Percentiles rank a stretch among this genome's conserved stretches.
Conservation (phyloP, 2,329 filamentous ascomycete genomes). For the Fusarium marasasianum region DNA sequence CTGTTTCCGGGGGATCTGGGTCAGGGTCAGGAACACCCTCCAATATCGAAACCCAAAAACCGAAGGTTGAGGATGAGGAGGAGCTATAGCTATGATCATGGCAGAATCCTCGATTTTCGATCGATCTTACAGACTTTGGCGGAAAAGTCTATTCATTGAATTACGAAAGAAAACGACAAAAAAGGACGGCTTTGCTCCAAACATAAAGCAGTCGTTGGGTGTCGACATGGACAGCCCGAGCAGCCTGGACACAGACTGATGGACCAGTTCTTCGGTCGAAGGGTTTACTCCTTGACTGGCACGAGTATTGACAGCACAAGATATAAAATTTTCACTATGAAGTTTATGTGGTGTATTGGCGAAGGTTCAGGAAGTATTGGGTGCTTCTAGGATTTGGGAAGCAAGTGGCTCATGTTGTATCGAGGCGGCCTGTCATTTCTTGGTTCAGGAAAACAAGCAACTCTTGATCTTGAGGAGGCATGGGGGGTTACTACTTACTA, state of each 20-base stretch:
- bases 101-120: not conserved
- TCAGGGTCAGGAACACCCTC: constrained; percentile 35
- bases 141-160: not conserved
- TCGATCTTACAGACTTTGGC: not conserved
- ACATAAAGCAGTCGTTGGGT: constrained; percentile 13
- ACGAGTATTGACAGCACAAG: constrained; percentile 11
- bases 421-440: constrained; percentile 8
- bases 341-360: constrained; percentile 16
- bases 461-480: constrained; percentile 16
- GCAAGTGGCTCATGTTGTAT: constrained; percentile 21
- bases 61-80: constrained; percentile 50
- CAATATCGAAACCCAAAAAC: constrained; percentile 32
- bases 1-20: constrained; percentile 38
- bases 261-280: constrained; percentile 7
- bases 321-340: constrained; percentile 9
- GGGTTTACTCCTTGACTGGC: constrained; percentile 2
- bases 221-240: constrained; percentile 17
- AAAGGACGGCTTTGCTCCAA: not conserved
- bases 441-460: constrained; percentile 10
- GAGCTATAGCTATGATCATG: constrained; percentile 53
- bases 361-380: not conserved
- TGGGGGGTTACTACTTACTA: constrained; percentile 27
- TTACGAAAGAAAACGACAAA: constrained; percentile 15
- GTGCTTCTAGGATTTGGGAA: constrained; percentile 11
- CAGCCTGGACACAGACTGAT: constrained; percentile 31